Conservation (phyloP, 805 yeast species). For the Candida tibetensis region DNA sequence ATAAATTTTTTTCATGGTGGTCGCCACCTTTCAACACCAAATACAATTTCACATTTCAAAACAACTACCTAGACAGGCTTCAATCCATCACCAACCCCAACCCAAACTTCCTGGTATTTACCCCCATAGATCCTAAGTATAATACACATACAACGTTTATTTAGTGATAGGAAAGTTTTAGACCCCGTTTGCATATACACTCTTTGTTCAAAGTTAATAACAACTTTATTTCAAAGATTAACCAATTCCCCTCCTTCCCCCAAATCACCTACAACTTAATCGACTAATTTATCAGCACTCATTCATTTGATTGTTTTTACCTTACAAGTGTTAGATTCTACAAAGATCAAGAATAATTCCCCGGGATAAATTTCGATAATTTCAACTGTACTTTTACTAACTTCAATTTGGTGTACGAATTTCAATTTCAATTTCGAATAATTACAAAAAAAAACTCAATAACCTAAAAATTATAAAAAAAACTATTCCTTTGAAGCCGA, state of each 20-base stretch:
- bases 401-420: background rate
- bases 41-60: background rate
- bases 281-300: constrained; percentile 21
- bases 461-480: constrained; percentile 15
- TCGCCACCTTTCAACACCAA: background rate
- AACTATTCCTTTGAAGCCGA: background rate
- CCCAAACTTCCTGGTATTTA: background rate
- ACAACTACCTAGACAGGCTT: background rate
- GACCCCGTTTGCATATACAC: background rate
- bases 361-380: background rate
- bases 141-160: background rate
- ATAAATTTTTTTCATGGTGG: background rate
- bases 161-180: background rate
- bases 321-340: background rate
- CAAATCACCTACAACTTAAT: background rate
- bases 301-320: constrained; percentile 30
- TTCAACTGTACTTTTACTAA: background rate
- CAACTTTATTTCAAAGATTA: background rate
- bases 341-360: background rate
- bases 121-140: background rate
- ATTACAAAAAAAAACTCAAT: constrained; percentile 3
- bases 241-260: background rate
- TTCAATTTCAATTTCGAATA: constrained; percentile 1
- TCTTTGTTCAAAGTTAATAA: background rate
- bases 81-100: background rate